Percentiles rank a stretch among this genome's conserved stretches.
Evolutionary conservation across 108 stramenopile genomes (phyloP).

Genomic region (Conticribra guillardii): DNA sequence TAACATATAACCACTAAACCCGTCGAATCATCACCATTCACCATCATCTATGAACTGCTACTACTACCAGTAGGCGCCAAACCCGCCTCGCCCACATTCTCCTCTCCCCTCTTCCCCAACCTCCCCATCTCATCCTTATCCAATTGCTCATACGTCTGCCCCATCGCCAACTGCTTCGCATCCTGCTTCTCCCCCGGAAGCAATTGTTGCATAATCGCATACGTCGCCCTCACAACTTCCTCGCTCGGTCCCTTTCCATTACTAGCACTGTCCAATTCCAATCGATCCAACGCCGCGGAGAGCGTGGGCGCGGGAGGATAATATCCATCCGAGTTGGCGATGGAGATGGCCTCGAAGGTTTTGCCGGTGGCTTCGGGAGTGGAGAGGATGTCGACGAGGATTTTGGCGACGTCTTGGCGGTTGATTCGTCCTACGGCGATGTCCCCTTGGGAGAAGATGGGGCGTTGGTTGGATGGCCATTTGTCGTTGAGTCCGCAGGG

Average conservation of each 20-base stretch:
- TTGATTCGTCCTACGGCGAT: slow-evolving; percentile 92
- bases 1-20: too few species aligned
- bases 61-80: slow-evolving; percentile 19
- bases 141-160: slow-evolving; percentile 87
- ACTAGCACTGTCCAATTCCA: slow-evolving; percentile 42
- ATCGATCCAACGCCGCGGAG: slow-evolving; percentile 48
- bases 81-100: slow-evolving; percentile 42
- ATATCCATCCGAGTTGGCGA: slow-evolving; percentile 65
- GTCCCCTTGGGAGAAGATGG: slow-evolving; percentile 85
- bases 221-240: slow-evolving; percentile 59
- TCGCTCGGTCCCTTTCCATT: slow-evolving; percentile 51
- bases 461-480: slow-evolving; percentile 84
- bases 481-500: slow-evolving; percentile 91
- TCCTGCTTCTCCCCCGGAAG: slow-evolving; percentile 89
- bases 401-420: slow-evolving; percentile 85
- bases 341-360: slow-evolving; percentile 87
- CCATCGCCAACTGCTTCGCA: slow-evolving; percentile 79
- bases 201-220: slow-evolving; percentile 77
- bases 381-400: slow-evolving; percentile 68
- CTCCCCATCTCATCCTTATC: slow-evolving; percentile 77
- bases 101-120: slow-evolving; percentile 73
- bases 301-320: slow-evolving; percentile 68
- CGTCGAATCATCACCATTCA: too few species aligned
- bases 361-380: slow-evolving; percentile 85
- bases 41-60: too few species aligned